These are phyloP conservation scores for Nakaseomyces bracarensis DNA, from an alignment of 1,139 yeast species.

Conservation along the genomic window DNA sequence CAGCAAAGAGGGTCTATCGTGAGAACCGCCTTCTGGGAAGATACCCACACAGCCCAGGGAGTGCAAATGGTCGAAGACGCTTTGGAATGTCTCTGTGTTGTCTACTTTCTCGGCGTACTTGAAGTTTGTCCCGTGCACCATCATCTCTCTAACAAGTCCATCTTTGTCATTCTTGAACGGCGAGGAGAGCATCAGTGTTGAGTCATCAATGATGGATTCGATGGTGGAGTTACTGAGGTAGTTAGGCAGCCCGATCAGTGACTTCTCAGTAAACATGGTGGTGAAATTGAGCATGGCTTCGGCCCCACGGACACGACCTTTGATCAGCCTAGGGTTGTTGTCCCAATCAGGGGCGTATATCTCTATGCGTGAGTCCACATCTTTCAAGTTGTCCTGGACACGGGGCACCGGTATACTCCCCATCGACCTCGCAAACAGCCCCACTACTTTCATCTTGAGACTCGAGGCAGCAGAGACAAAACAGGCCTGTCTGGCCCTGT, in stretches of 20 bases:
- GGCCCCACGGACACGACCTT: slow-evolving; percentile 13
- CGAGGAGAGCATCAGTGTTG: slow-evolving; percentile 41
- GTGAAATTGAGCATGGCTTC: slow-evolving; percentile 33
- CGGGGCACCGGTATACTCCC: slow-evolving; percentile 67
- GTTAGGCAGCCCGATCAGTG: slow-evolving; percentile 54
- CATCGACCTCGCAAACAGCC: slow-evolving; percentile 47
- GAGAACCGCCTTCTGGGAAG: slow-evolving; percentile 69
- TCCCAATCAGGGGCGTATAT: slow-evolving; percentile 38
- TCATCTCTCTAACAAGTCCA: slow-evolving; percentile 33
- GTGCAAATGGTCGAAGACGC: slow-evolving; percentile 55
- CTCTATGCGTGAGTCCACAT: slow-evolving; percentile 38
- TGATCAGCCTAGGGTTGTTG: slow-evolving; percentile 30
- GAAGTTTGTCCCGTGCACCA: slow-evolving; percentile 43
- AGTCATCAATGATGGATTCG: slow-evolving; percentile 44
- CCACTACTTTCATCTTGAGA: slow-evolving; percentile 45
- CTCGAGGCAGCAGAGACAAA: slow-evolving; percentile 61
- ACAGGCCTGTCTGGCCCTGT: slow-evolving; percentile 39
- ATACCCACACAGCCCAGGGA: slow-evolving; percentile 54
- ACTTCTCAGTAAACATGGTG: slow-evolving; percentile 37
- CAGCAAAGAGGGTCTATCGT: slow-evolving; percentile 62
- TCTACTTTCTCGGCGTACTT: slow-evolving; percentile 59
- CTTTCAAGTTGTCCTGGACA: slow-evolving; percentile 54
- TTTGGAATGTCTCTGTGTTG: slow-evolving; percentile 49
- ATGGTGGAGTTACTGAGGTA: slow-evolving; percentile 53
- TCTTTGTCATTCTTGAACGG: slow-evolving; percentile 38